A percentile compares a stretch with the other conserved stretches of the same genome.
phyloP scores from a whole-genome alignment of 2,329 filamentous ascomycete genomes.

The Esteya vermicola region DNA sequence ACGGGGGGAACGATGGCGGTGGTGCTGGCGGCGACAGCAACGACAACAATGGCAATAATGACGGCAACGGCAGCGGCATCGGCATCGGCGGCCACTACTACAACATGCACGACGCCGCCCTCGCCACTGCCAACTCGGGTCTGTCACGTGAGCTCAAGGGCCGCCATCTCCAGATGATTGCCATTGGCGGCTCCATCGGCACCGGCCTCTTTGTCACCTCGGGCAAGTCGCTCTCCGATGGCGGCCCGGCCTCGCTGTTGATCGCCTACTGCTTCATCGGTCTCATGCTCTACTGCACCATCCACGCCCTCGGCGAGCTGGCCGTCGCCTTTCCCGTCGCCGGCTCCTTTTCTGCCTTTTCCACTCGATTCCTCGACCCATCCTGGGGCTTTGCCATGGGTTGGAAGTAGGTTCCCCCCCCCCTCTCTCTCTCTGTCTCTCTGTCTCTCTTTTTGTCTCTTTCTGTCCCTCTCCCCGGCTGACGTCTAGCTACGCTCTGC shows the following conservation, averaged over 20 bases:
- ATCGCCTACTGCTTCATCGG: constrained; percentile 71
- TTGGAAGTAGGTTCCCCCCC: constrained; percentile 72
- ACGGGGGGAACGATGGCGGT: too few species aligned
- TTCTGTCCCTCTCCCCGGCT: background rate
- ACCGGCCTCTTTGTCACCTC: constrained; percentile 82
- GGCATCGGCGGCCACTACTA: constrained; percentile 29
- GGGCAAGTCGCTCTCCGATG: constrained; percentile 52
- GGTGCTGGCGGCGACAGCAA: constrained; percentile 1
- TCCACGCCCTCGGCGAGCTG: constrained; percentile 83
- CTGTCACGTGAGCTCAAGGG: constrained; percentile 67
- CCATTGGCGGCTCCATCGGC: constrained; percentile 85
- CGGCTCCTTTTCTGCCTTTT: constrained; percentile 84
- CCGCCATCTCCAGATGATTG: constrained; percentile 92
- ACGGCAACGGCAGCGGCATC: background rate
- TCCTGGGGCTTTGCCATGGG: constrained; percentile 95
- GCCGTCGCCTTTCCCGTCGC: constrained; percentile 83
- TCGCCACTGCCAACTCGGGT: constrained; percentile 63
- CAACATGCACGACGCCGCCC: constrained; percentile 42
- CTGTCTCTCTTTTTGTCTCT: background rate
- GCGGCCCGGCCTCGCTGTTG: constrained; percentile 65
- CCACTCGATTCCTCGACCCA: constrained; percentile 81
- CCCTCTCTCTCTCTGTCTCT: too few species aligned
- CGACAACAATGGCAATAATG: background rate
- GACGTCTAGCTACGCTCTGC: constrained; percentile 57
- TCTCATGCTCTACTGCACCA: constrained; percentile 79